Base-by-base conservation (phyloP, 2,329 filamentous ascomycete species). In the Gyromitra esculenta region DNA sequence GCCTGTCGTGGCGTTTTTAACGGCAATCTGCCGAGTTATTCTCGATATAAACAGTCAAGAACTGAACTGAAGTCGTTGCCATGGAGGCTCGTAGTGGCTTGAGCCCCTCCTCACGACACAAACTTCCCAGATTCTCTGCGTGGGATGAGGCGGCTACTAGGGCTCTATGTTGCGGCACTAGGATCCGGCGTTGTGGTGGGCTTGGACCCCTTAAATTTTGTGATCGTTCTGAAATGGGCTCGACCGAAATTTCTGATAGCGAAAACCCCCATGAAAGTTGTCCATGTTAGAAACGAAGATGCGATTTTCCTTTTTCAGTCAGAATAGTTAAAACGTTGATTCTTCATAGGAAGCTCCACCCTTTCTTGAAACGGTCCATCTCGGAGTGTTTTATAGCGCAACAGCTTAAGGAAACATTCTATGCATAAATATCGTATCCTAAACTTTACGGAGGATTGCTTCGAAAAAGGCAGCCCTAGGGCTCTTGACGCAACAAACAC, bases 331-430 rank as follows among this genome's bases (percentile, higher is more conserved):
- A 31, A 59, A 57, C 50, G 37, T 37, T 25, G 21, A 43, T 13
- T 50, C 31, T 70, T 45, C 37, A 48, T 35, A 59, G 59, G 60
- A 39, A 56, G 21, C 21, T 48, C 57, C 21, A 59, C 50, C 25
- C 72, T 59, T 65, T 57, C 64, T 74, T 13, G 75, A 75, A 74
- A 69, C 64, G 60, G 43, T 13, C 50, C 37, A 48, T 59, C 43
- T 77, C 75, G 71, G 59, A 65, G 60, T 50, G 75, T 75, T 65
- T 77, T 75, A 75, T 69, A 77, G 56, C 57, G 63, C 74, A 73
- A 69, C 41, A 73, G 21, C 35, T 56, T 35, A 57, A 56, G 45
- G 54, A 77, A 77, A 77, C 50, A 73, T 77, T 75, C 45, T 70
- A 13, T 70, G 71, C 71, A 74, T 74, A 70, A 50, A 77, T 74